A percentile compares a stretch with the other conserved stretches of the same genome.
phyloP scores from a whole-genome alignment of 1,284 basidiomycete genomes.

The Vanrija humicola region DNA sequence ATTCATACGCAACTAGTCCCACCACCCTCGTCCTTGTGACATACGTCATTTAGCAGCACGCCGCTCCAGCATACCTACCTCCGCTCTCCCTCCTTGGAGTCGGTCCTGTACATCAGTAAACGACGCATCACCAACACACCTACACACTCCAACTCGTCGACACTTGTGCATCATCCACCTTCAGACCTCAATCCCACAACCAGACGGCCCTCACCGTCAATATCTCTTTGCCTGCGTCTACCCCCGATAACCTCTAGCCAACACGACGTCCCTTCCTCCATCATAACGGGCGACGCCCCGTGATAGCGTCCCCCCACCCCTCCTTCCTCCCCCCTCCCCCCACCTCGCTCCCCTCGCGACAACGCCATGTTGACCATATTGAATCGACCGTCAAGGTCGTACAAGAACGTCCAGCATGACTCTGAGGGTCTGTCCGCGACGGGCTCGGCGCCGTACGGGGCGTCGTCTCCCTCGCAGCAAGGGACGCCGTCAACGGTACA shows the following conservation, averaged over 20 bases:
- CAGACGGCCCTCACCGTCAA: not conserved
- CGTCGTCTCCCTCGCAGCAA: not conserved
- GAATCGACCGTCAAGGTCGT: conserved; percentile 40
- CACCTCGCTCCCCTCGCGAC: not conserved
- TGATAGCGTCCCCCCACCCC: not conserved
- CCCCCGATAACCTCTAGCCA: not conserved
- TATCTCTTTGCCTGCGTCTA: not conserved
- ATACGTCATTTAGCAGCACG: not conserved
- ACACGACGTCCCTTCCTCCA: not conserved
- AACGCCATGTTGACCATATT: conserved; percentile 20
- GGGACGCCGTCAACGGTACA: not conserved
- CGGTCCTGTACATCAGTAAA: not conserved
- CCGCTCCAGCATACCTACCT: not conserved
- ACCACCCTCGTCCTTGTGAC: too few species aligned
- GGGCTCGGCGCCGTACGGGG: conserved; percentile 22
- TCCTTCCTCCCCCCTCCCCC: not conserved
- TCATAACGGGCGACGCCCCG: not conserved
- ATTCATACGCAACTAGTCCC: too few species aligned
- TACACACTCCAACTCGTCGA: not conserved
- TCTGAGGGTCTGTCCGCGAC: conserved; percentile 29
- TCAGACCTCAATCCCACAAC: not conserved
- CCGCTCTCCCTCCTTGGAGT: not conserved
- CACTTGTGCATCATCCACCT: not conserved
- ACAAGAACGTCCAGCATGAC: conserved; percentile 40
- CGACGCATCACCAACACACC: not conserved